Percentiles rank a stretch among this genome's conserved stretches.
Evolutionary conservation across 495 filamentous ascomycete species (phyloP).

Genomic region (Staphylotrichum tortipilum): DNA sequence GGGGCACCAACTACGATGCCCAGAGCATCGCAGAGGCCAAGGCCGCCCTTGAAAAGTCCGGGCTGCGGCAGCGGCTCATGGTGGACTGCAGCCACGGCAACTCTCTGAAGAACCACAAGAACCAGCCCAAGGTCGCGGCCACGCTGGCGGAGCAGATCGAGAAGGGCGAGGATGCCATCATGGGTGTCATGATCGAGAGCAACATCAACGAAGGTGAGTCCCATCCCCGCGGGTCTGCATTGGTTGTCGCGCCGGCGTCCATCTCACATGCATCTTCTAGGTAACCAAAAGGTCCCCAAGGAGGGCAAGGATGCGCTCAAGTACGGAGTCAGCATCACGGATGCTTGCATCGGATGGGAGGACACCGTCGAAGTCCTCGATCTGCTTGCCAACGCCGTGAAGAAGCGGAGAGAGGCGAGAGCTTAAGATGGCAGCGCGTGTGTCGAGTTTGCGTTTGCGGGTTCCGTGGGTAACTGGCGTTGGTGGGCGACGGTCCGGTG

Average conservation of each 20-base stretch:
- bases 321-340: slow-evolving; percentile 95
- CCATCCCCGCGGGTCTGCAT: not conserved
- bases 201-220: slow-evolving; percentile 80
- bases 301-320: slow-evolving; percentile 85
- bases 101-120: slow-evolving; percentile 90
- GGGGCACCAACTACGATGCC: slow-evolving; percentile 88
- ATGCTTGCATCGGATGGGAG: slow-evolving; percentile 94
- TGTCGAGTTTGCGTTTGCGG: too few species aligned
- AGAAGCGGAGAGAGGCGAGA: slow-evolving; percentile 48
- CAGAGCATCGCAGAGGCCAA: slow-evolving; percentile 55
- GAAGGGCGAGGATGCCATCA: slow-evolving; percentile 75
- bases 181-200: slow-evolving; percentile 99
- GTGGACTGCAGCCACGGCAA: slow-evolving; percentile 98
- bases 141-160: slow-evolving; percentile 76
- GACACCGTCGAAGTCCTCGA: slow-evolving; percentile 80
- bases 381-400: slow-evolving; percentile 71
- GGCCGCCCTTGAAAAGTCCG: slow-evolving; percentile 24
- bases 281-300: slow-evolving; percentile 81
- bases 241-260: not conserved
- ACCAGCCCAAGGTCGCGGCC: slow-evolving; percentile 91
- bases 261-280: slow-evolving; percentile 35
- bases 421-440: slow-evolving; percentile 15
- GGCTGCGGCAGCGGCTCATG: slow-evolving; percentile 66
- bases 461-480: not conserved
- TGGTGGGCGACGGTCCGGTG: too few species aligned